Evolutionary conservation across 805 yeast genomes (phyloP).

Genomic region (Pichia cephalocereana): DNA sequence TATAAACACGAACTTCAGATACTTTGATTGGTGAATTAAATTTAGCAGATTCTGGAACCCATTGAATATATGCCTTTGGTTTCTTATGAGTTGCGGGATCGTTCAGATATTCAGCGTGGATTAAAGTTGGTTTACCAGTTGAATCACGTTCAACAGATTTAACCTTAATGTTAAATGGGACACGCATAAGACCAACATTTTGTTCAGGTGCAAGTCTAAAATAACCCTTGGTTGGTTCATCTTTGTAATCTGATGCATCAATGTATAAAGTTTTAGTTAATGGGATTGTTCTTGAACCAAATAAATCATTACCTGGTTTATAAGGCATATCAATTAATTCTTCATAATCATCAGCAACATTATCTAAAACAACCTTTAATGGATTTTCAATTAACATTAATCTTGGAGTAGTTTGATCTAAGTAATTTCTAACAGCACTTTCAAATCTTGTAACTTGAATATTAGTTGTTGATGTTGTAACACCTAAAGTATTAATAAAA

Average conservation of each 20-base stretch:
- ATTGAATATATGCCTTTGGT: constrained; percentile 95
- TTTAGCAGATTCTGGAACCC: constrained; percentile 72
- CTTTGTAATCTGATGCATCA: constrained; percentile 83
- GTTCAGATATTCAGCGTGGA: constrained; percentile 74
- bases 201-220: constrained; percentile 92
- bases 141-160: constrained; percentile 54
- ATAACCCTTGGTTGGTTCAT: constrained; percentile 57
- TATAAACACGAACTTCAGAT: constrained; percentile 76
- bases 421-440: constrained; percentile 73
- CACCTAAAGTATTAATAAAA: constrained; percentile 92
- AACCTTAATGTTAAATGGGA: constrained; percentile 74
- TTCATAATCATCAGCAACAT: constrained; percentile 64
- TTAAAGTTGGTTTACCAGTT: constrained; percentile 54
- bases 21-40: constrained; percentile 56
- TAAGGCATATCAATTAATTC: constrained; percentile 73
- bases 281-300: constrained; percentile 68
- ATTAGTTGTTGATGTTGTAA: constrained; percentile 85
- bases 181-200: constrained; percentile 89
- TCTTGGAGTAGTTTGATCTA: constrained; percentile 90
- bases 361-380: constrained; percentile 70
- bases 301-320: constrained; percentile 73
- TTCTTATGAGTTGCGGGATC: constrained; percentile 47
- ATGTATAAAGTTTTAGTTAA: constrained; percentile 74
- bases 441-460: constrained; percentile 89
- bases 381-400: constrained; percentile 91